Evolutionary conservation across 495 filamentous ascomycete species (phyloP).

Genomic region (Penicillium cataractarum): DNA sequence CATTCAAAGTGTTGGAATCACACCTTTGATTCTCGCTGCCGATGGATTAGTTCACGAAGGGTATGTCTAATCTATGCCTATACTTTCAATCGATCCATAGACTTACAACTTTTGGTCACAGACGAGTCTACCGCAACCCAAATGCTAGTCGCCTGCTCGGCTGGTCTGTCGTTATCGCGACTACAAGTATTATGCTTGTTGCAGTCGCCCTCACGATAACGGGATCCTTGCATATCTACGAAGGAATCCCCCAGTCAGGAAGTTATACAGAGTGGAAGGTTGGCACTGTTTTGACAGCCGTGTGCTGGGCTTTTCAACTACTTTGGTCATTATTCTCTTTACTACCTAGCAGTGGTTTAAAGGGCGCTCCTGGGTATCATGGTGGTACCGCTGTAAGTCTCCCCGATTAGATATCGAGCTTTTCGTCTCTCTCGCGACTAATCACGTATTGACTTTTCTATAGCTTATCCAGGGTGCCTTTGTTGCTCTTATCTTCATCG

Average conservation of each 20-base stretch:
- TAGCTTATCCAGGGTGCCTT: background rate
- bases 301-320: background rate
- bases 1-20: slow-evolving; percentile 1
- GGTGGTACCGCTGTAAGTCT: background rate
- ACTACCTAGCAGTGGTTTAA: background rate
- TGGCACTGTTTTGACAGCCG: background rate
- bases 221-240: background rate
- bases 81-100: background rate
- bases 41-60: slow-evolving; percentile 4
- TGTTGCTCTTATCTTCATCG: background rate
- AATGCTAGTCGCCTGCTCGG: background rate
- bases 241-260: background rate
- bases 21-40: background rate
- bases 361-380: background rate
- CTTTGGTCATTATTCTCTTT: background rate
- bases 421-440: background rate
- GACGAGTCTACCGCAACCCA: slow-evolving; percentile 1
- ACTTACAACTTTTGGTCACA: background rate
- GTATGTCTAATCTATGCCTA: background rate
- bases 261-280: background rate
- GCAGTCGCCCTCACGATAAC: background rate
- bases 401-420: background rate
- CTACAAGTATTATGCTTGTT: background rate
- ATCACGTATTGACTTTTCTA: background rate
- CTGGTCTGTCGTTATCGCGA: background rate